These are phyloP conservation scores for Colletotrichum sublineola DNA, from an alignment of 2,329 filamentous ascomycete genomes.

Conservation along the genomic window DNA sequence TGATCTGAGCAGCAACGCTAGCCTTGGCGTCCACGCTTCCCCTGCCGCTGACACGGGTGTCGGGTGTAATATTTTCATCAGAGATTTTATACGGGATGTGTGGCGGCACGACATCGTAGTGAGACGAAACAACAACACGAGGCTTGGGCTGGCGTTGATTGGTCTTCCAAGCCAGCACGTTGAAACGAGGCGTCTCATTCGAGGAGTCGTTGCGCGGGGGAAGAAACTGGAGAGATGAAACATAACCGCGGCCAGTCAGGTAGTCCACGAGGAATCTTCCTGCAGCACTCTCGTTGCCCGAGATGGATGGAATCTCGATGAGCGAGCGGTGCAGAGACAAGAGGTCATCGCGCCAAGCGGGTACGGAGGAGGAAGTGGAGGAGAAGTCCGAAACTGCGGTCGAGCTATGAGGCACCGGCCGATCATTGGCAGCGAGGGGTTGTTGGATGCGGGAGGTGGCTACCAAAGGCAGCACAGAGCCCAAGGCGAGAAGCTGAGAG, in stretches of 20 bases:
- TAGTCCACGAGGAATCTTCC: slow-evolving; percentile 78
- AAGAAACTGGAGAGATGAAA: slow-evolving; percentile 58
- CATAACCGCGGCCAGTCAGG: slow-evolving; percentile 65
- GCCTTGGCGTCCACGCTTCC: slow-evolving; percentile 81
- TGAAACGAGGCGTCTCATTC: slow-evolving; percentile 68
- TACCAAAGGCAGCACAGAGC: slow-evolving; percentile 30
- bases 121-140: slow-evolving; percentile 78
- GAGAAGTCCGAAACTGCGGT: background rate
- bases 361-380: slow-evolving; percentile 36
- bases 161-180: slow-evolving; percentile 78
- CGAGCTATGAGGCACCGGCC: slow-evolving; percentile 22
- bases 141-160: slow-evolving; percentile 61
- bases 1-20: slow-evolving; percentile 79
- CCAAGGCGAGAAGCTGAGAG: slow-evolving; percentile 16
- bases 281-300: slow-evolving; percentile 75
- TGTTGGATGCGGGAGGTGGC: slow-evolving; percentile 35
- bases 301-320: slow-evolving; percentile 80
- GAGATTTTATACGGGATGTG: slow-evolving; percentile 76
- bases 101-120: slow-evolving; percentile 85
- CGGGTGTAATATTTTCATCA: slow-evolving; percentile 56
- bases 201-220: slow-evolving; percentile 50
- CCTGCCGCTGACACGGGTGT: slow-evolving; percentile 75
- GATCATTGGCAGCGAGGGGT: slow-evolving; percentile 26
- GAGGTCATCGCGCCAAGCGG: slow-evolving; percentile 64
- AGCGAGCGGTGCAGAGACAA: slow-evolving; percentile 81